Base-by-base conservation (phyloP, 208 protist genomes). In the Leishmania turanica region DNA sequence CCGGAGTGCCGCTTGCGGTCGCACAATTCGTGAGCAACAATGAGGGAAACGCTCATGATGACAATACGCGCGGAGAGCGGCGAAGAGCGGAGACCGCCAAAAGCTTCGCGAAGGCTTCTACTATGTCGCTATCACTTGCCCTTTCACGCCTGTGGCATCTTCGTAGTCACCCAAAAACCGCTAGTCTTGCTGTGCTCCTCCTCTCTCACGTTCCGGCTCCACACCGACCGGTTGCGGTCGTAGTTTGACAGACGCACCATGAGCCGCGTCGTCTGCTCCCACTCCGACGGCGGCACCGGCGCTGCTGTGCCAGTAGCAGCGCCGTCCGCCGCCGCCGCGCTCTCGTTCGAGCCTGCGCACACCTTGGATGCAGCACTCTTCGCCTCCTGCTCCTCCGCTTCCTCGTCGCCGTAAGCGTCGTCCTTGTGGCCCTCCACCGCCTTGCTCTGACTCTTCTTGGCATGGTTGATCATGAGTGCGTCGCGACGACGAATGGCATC, bases 131-230 rank as follows among this genome's bases (percentile, higher is more conserved):
- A 37, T 40, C 27, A 34, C 3, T 31, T 51, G 24, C 24, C 45
- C 45, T 31, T 17, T 65, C 40, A 77, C 37, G 74, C 8, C 76
- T 86, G 77, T 31, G 76, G 80, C 78, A 92, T 90, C 53, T 42
- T 91, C 24, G 90, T 96, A 19, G 94, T 97, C 76, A 95, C 92
- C 92, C 94, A 97, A 53, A 96, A 83, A 24, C 87, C 88, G 75
- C 90, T 95, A 37, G 83, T 81, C 31, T 69, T 79, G 80, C 86
- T 58, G 31, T 84, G 80, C 45, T 76, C 71, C 17, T 73, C 72
- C 78, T 98, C 95, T 17, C 89, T 76, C 73, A 98, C 81, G 65
- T 96, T 97, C 19, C 69, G 75, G 69, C 74, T 84, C 95, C 95
- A 98, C 40, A 96, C 68, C 13, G 87, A 84, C 31, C 93, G 91